Evolutionary conservation across 805 yeast genomes (phyloP), one percentile per base, ranked within the genome.

Genomic region (Spencermartinsiella europaea): DNA sequence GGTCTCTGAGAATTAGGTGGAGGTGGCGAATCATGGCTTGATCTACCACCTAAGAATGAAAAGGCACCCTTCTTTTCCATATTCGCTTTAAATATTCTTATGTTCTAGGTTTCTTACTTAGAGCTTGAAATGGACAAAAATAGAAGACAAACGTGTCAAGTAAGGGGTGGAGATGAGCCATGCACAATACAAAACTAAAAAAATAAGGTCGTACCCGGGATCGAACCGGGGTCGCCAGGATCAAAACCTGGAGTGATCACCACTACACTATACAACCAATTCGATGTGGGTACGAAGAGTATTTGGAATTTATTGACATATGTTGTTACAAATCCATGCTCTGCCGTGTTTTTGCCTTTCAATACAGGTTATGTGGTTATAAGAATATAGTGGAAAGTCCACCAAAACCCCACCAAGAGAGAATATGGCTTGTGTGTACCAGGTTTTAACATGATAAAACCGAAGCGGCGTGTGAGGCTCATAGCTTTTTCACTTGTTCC

Each of bases 171-270:
- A n/a, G n/a, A n/a, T n/a, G n/a, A n/a, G n/a, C n/a, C n/a, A n/a
- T n/a, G n/a, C n/a, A n/a, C n/a, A n/a, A n/a, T n/a, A n/a, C n/a
- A n/a, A n/a, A n/a, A 36, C 15, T 22, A 28, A 42, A 37, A 51
- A 47, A 49, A 42, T 40, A 44, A 61, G 65, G 65, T 61, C 66
- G 57, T 58, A 53, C 65, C 66, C 64, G 66, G 66, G 56, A 50
- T 63, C 67, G 67, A 63, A 63, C 67, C 62, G 67, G 67, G 67
- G 67, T 63, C 57, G 47, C 55, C 58, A 55, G 67, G 59, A 62
- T 63, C 67, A 63, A 61, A 63, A 59, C 55, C 64, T 51, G 55
- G 53, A 46, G 65, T 61, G 63, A 59, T 61, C 56, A 55, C 65
- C 64, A 60, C 65, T 61, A 61, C 65, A 60, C 65, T 59, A 61